phyloP scores from a whole-genome alignment of 257 asterid species.

The Lycium barbarum region DNA sequence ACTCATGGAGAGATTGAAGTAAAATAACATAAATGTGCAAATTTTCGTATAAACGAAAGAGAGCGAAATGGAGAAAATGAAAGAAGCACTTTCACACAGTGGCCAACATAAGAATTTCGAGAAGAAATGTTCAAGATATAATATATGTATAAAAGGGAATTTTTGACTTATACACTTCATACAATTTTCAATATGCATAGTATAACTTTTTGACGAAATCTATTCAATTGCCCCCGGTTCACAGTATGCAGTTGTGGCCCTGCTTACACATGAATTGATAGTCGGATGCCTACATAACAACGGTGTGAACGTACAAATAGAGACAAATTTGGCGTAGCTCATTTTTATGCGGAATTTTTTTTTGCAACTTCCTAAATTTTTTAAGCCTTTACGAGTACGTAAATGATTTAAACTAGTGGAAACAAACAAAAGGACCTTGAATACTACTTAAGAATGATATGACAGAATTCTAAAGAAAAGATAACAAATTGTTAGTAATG shows the following conservation, averaged over 20 bases:
- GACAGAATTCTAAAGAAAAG: not conserved
- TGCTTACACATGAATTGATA: not conserved
- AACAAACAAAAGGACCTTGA: not conserved
- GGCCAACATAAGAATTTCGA: not conserved
- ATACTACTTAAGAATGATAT: not conserved
- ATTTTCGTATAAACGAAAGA: not conserved
- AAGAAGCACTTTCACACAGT: not conserved
- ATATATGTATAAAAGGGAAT: not conserved
- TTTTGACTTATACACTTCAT: too few species aligned
- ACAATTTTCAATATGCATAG: too few species aligned
- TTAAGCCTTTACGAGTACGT: not conserved
- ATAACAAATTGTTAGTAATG: not conserved
- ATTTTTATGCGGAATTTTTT: not conserved
- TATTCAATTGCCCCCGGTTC: not conserved
- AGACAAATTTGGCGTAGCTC: not conserved
- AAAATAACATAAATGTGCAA: conserved; percentile 1
- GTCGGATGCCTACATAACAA: not conserved
- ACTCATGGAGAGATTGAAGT: not conserved
- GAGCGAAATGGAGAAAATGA: not conserved
- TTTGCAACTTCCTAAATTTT: not conserved
- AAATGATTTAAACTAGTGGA: not conserved
- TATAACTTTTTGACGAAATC: not conserved
- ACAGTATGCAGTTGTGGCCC: not conserved
- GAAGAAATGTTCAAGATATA: not conserved
- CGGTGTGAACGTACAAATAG: not conserved